Conservation (phyloP, 106 monocot species). For the Agapanthus africanus region DNA sequence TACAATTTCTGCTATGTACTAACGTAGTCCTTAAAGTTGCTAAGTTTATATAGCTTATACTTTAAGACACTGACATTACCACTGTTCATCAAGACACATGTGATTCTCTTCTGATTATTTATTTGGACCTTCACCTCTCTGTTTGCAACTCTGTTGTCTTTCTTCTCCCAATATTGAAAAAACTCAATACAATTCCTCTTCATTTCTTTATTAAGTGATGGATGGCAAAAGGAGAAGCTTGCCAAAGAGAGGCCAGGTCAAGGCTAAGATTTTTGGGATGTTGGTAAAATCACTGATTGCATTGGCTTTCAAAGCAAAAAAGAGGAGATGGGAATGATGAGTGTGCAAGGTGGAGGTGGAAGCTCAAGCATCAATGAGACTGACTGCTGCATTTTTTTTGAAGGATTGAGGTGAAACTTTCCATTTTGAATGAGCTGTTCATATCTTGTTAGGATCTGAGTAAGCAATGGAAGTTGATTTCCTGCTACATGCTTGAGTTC, state of each 20-base stretch:
- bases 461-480: background rate
- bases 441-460: background rate
- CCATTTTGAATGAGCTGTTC: background rate
- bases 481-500: background rate
- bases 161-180: background rate
- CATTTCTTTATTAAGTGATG: background rate
- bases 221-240: background rate
- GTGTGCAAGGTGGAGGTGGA: background rate
- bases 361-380: background rate
- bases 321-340: background rate
- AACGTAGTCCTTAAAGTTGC: background rate
- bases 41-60: background rate
- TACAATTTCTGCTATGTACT: background rate
- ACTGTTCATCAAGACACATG: background rate
- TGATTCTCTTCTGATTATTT: background rate
- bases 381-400: background rate
- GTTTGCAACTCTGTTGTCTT: background rate
- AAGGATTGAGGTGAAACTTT: background rate
- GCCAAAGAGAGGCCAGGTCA: conserved; percentile 10
- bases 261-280: conserved; percentile 10
- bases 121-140: background rate
- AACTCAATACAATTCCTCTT: background rate
- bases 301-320: background rate
- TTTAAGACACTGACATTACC: background rate
- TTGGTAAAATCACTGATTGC: background rate